phyloP scores from a whole-genome alignment of 2,329 filamentous ascomycete species.

The Lizonia empirigonia region DNA sequence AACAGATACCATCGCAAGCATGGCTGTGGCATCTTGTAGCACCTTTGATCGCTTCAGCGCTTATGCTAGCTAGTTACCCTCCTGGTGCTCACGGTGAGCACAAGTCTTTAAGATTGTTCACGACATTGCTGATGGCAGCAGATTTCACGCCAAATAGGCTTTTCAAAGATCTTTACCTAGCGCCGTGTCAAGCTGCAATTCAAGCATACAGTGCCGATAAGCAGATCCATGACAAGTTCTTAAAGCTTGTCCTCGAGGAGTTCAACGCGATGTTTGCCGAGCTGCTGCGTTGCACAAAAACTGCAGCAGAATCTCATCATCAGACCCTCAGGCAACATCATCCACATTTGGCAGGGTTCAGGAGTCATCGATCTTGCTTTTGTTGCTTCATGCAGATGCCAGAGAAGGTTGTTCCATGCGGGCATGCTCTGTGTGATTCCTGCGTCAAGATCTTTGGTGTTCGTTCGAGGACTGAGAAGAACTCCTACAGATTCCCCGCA shows the following conservation, averaged over 20 bases:
- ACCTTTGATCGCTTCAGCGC: slow-evolving; percentile 32
- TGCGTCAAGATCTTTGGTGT: slow-evolving; percentile 16
- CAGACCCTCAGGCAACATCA: too few species aligned
- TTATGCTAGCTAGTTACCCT: slow-evolving; percentile 32
- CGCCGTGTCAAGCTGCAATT: too few species aligned
- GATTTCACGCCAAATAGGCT: neutral
- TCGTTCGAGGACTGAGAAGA: neutral
- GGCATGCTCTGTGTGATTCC: slow-evolving; percentile 18
- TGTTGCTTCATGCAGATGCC: slow-evolving; percentile 22
- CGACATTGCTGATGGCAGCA: too few species aligned
- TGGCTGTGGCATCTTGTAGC: slow-evolving; percentile 28
- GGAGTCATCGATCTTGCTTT: slow-evolving; percentile 20
- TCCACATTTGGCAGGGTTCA: slow-evolving; percentile 13
- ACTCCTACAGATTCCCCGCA: too few species aligned
- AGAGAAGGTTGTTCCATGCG: slow-evolving; percentile 21
- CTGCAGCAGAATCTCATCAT: too few species aligned
- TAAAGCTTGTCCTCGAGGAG: too few species aligned
- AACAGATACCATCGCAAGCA: slow-evolving; percentile 27
- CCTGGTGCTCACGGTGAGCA: slow-evolving; percentile 29
- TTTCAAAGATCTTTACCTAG: neutral
- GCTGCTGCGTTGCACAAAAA: too few species aligned
- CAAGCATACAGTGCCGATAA: too few species aligned
- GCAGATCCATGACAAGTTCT: too few species aligned
- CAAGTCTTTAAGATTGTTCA: too few species aligned
- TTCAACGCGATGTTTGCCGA: too few species aligned